Percentiles rank a stretch among this genome's conserved stretches.
Evolutionary conservation across 768 basidiomycete genomes (phyloP).

Genomic region (Coprinopsis marcescibilis): DNA sequence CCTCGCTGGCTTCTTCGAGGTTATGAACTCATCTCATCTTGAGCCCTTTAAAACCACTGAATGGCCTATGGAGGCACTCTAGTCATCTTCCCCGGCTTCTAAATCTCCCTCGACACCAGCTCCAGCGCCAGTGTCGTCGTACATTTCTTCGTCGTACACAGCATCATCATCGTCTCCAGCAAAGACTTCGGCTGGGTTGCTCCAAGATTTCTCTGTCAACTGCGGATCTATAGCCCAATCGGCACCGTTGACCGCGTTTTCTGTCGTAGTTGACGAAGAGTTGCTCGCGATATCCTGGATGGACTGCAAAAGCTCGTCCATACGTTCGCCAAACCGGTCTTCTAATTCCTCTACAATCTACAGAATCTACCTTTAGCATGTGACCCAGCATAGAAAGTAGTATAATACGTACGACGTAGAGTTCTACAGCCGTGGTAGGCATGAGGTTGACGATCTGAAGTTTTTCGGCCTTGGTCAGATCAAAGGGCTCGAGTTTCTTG

Average conservation of each 20-base stretch:
- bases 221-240: constrained; percentile 7
- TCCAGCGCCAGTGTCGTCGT: constrained; percentile 64
- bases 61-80: no score
- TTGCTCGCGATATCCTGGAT: constrained; percentile 32
- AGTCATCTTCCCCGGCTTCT: constrained; percentile 21
- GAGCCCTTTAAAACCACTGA: not conserved
- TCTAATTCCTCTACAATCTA: constrained; percentile 92
- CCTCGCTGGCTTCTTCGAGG: not conserved
- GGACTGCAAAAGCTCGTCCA: constrained; percentile 57
- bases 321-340: constrained; percentile 66
- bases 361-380: not conserved
- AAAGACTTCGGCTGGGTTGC: not conserved
- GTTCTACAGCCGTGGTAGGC: constrained; percentile 75
- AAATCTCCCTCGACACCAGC: constrained; percentile 65
- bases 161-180: constrained; percentile 36
- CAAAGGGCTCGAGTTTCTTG: constrained; percentile 57
- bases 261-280: not conserved
- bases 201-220: constrained; percentile 23
- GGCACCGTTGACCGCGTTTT: constrained; percentile 4
- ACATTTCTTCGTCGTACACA: constrained; percentile 46
- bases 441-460: constrained; percentile 88
- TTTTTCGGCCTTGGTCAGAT: constrained; percentile 87
- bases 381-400: not conserved
- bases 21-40: not conserved
- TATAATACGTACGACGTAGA: constrained; percentile 72